Evolutionary conservation across 306 rosid genomes (phyloP), one percentile per base, ranked within the genome.

Genomic region (Trichosanthes truncata): DNA sequence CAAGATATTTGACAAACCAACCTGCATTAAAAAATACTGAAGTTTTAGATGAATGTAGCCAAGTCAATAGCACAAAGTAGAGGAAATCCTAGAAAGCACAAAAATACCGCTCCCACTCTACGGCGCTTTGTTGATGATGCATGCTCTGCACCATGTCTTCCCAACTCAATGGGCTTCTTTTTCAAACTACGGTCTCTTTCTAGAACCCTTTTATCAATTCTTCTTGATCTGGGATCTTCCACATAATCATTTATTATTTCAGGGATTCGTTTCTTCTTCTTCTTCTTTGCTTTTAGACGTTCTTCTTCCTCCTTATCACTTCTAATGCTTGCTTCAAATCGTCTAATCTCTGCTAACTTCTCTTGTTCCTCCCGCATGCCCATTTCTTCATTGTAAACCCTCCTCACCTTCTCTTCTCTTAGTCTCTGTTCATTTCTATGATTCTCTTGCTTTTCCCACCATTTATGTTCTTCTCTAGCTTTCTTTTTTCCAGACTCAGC

Each of bases 1-100:
- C 93, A 95, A 90, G 77, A 95, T 91, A 88, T 95, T 95, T 57
- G 98, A 92, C 92, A 95, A 84, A 80, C 95, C 98, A 88, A 95
- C 98, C 95, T 90, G 79, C 36, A 31, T 5, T n/a, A 33, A 62
- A 66, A 76, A 48, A 78, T 3, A 36, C 31, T 10, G 2, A 35
- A 76, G 38, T 76, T 76, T 23, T 43, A 45, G 48, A 53, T 76
- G 36, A 71, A 45, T 45, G n/a, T 13, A 46, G 63, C 4, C 12
- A 13, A 9, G 67, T 20, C n/a, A 15, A 73, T 48, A 7, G 36
- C 40, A 73, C 23, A 48, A 73, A 3, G 53, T 40, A 78, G 20
- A 78, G 25, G 25, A 66, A 63, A 59, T 84, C 36, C 61, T 49
- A 33, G 40, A 77, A 86, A 80, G 75, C 11, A 79, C 61, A 23